A percentile compares a stretch with the other conserved stretches of the same genome.
Conservation (phyloP, 2,329 filamentous ascomycete species). For the Shiraia bambusicola region DNA sequence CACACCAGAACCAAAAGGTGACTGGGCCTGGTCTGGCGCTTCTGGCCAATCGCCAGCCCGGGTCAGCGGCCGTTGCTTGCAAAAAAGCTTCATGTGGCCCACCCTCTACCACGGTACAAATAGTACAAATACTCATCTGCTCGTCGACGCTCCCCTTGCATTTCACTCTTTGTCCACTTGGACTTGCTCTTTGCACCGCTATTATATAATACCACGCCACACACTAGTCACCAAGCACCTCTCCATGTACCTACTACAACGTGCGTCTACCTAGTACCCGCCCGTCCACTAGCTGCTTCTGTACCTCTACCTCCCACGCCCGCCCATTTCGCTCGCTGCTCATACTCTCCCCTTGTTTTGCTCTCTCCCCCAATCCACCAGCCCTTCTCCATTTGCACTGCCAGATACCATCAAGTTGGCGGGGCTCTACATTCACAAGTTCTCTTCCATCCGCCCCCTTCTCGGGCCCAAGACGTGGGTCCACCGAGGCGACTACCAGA, state of each 20-base stretch:
- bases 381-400: constrained; percentile 44
- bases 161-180: constrained; percentile 26
- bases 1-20: too few species aligned
- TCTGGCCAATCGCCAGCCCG: constrained; percentile 12
- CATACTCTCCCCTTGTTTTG: too few species aligned
- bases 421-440: constrained; percentile 71
- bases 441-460: constrained; percentile 82
- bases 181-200: constrained; percentile 17
- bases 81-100: constrained; percentile 1
- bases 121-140: not conserved
- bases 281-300: constrained; percentile 8
- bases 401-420: constrained; percentile 86
- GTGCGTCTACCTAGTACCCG: constrained; percentile 8
- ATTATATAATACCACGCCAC: constrained; percentile 1
- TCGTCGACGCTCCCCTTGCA: constrained; percentile 14
- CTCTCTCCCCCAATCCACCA: constrained; percentile 21
- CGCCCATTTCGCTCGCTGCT: constrained; percentile 23
- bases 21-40: not conserved
- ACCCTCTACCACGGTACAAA: too few species aligned
- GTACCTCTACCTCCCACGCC: constrained; percentile 20
- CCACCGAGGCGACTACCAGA: constrained; percentile 89
- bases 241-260: constrained; percentile 9
- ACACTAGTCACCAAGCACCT: constrained; percentile 3
- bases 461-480: constrained; percentile 91
- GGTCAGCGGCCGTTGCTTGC: constrained; percentile 2